phyloP scores from a whole-genome alignment of 805 yeast genomes.

The Nakazawaea molendinolei region DNA sequence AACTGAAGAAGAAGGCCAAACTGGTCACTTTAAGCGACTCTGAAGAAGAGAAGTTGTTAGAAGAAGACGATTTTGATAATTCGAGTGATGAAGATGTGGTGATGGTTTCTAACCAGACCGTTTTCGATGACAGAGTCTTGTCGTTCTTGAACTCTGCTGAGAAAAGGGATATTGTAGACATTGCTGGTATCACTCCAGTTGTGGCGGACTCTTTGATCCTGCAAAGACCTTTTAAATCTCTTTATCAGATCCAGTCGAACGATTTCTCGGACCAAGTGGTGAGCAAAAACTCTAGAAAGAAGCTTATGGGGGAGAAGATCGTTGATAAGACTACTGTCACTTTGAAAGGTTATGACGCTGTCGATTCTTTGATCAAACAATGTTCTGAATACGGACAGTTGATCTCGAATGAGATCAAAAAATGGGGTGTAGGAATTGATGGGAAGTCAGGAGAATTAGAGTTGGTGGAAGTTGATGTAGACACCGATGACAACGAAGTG shows the following conservation, averaged over 20 bases:
- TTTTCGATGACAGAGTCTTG: constrained; percentile 60
- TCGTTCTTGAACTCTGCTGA: constrained; percentile 77
- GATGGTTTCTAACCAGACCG: constrained; percentile 11
- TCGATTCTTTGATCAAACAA: constrained; percentile 80
- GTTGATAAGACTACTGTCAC: constrained; percentile 65
- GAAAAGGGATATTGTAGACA: constrained; percentile 69
- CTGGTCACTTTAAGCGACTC: constrained; percentile 23
- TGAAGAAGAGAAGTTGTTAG: constrained; percentile 38
- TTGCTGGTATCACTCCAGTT: constrained; percentile 62
- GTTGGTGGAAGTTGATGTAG: constrained; percentile 42
- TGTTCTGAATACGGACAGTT: constrained; percentile 73
- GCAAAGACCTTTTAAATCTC: constrained; percentile 60
- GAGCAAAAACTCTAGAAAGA: constrained; percentile 28
- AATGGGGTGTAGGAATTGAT: constrained; percentile 83
- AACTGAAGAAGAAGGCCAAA: not conserved
- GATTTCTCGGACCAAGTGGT: constrained; percentile 35
- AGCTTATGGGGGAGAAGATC: constrained; percentile 65
- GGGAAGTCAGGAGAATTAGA: constrained; percentile 62
- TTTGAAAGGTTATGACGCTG: constrained; percentile 86
- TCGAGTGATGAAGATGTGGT: constrained; percentile 26
- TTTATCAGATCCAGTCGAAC: constrained; percentile 53
- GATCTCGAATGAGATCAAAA: constrained; percentile 64
- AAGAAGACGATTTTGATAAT: constrained; percentile 43
- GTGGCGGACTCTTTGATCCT: constrained; percentile 59
- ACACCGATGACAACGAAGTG: constrained; percentile 23